These are phyloP conservation scores for Neoscytalidium dimidiatum DNA, from an alignment of 2,329 filamentous ascomycete species.

Conservation along the genomic window DNA sequence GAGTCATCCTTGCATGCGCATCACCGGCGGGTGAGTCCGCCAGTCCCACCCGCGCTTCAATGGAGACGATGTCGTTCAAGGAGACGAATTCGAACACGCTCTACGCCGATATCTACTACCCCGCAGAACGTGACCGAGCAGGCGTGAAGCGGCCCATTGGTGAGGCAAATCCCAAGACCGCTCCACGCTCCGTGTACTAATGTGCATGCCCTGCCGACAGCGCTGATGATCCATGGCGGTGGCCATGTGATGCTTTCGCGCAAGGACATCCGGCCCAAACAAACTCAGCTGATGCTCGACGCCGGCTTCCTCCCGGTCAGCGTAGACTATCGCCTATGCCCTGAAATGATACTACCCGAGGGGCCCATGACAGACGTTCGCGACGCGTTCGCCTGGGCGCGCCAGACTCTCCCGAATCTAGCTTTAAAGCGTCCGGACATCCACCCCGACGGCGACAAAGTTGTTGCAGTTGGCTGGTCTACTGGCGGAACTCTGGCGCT, in stretches of 20 bases:
- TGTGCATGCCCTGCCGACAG: slow-evolving; percentile 23
- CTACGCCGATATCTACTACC: slow-evolving; percentile 37
- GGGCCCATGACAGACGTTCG: slow-evolving; percentile 49
- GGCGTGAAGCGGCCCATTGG: slow-evolving; percentile 5
- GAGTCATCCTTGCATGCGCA: slow-evolving; percentile 19
- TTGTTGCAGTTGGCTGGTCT: slow-evolving; percentile 53
- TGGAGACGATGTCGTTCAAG: slow-evolving; percentile 19
- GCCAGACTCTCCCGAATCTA: slow-evolving; percentile 29
- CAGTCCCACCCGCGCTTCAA: background rate
- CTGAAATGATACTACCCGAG: slow-evolving; percentile 46
- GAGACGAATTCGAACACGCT: background rate
- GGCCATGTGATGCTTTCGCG: slow-evolving; percentile 42
- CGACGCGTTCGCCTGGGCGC: slow-evolving; percentile 46
- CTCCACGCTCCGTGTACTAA: background rate
- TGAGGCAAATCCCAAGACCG: background rate
- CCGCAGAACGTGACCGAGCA: slow-evolving; percentile 7
- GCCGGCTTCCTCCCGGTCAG: slow-evolving; percentile 47
- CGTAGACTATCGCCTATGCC: slow-evolving; percentile 53
- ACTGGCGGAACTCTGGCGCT: slow-evolving; percentile 51
- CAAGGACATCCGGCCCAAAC: slow-evolving; percentile 37
- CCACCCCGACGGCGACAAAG: slow-evolving; percentile 29
- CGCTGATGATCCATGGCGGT: slow-evolving; percentile 48
- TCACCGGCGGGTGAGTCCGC: background rate
- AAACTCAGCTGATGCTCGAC: slow-evolving; percentile 38
- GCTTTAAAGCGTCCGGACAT: slow-evolving; percentile 22